Conservation (phyloP, 768 basidiomycete genomes). For the Rhodosporidiobolus odoratus region DNA sequence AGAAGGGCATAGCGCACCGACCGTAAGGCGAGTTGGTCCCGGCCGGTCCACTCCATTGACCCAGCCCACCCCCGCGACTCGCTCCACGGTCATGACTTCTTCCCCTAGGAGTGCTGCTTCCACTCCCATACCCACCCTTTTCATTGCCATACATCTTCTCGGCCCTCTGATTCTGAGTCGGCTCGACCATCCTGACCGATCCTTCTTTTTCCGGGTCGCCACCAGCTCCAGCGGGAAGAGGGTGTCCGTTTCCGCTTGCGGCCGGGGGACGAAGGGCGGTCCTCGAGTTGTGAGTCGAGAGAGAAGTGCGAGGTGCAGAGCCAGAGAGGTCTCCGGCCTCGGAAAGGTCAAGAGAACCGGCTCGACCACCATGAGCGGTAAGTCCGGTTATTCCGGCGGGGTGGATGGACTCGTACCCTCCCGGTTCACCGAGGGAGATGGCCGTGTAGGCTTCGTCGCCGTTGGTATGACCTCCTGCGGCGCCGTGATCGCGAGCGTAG, state of each 20-base stretch:
- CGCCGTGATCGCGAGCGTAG: not conserved
- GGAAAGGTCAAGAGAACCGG: constrained; percentile 18
- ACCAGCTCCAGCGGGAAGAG: constrained; percentile 4
- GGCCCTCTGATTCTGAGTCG: constrained; percentile 10
- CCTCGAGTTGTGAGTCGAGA: constrained; percentile 34
- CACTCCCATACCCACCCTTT: constrained; percentile 14
- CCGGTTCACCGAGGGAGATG: not conserved
- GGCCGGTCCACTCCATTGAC: constrained; percentile 33
- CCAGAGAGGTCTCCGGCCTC: not conserved
- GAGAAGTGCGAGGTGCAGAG: constrained; percentile 3
- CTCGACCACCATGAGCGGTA: not conserved
- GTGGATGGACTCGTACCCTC: not conserved
- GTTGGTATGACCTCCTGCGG: too few relatives aligned
- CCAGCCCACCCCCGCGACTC: constrained; percentile 20
- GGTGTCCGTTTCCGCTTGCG: not conserved
- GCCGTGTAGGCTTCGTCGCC: constrained; percentile 29
- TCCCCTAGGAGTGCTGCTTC: constrained; percentile 12
- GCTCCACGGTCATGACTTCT: not conserved
- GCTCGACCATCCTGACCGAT: constrained; percentile 15
- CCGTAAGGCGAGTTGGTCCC: constrained; percentile 31
- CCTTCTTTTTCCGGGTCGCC: constrained; percentile 17
- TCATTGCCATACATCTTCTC: constrained; percentile 25
- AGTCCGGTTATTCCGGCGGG: not conserved
- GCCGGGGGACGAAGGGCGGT: constrained; percentile 11
- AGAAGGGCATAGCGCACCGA: too few relatives aligned